phyloP scores from a whole-genome alignment of 148 eudicot species.

The Drosera capensis region DNA sequence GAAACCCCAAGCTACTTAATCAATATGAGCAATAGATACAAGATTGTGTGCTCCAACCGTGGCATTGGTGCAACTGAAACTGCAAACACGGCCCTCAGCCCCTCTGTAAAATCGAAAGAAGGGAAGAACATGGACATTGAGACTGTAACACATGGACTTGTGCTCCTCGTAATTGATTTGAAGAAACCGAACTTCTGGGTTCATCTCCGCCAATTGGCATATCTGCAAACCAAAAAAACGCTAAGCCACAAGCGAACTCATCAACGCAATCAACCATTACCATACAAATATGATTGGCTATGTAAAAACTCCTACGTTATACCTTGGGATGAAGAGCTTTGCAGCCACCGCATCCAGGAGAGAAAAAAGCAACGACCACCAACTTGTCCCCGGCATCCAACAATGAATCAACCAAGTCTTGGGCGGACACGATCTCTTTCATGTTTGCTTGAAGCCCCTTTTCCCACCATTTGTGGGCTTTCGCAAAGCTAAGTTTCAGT shows the following conservation, averaged over 20 bases:
- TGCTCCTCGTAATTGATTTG: conserved; percentile 75
- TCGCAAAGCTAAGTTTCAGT: conserved; percentile 17
- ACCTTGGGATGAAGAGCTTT: conserved; percentile 91
- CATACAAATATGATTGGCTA: too few species aligned
- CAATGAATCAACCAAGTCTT: conserved; percentile 60
- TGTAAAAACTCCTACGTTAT: too few species aligned
- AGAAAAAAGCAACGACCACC: conserved; percentile 65
- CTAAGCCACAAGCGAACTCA: too few species aligned
- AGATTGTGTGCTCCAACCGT: conserved; percentile 31
- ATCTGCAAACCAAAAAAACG: too few species aligned
- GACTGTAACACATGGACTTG: conserved; percentile 75
- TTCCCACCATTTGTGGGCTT: conserved; percentile 77
- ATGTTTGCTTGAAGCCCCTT: conserved; percentile 65
- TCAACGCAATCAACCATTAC: too few species aligned
- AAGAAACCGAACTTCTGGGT: conserved; percentile 70
- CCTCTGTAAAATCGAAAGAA: conserved; percentile 87
- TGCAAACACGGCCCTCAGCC: conserved; percentile 62
- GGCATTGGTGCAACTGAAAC: conserved; percentile 88
- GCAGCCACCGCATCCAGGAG: conserved; percentile 90
- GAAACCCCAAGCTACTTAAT: neutral
- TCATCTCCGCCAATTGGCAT: conserved; percentile 77
- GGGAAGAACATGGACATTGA: conserved; percentile 78
- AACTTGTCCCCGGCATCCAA: conserved; percentile 53
- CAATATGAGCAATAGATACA: neutral
- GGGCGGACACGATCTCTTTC: conserved; percentile 50